These are phyloP conservation scores for Phytophthora foliorum DNA, from an alignment of 352 stramenopile genomes.

Conservation along the genomic window DNA sequence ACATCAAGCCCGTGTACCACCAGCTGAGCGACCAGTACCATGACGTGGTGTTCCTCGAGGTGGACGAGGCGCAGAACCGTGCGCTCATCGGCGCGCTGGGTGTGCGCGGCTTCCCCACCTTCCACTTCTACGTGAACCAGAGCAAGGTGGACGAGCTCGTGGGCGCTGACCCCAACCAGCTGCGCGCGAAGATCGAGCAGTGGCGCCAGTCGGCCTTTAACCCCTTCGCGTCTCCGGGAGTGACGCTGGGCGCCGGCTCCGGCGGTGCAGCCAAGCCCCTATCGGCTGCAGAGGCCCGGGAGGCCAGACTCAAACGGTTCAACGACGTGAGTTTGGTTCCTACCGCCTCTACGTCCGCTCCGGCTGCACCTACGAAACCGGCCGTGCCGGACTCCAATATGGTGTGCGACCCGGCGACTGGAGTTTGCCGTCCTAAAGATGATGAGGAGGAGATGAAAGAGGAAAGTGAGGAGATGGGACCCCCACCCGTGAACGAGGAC, in stretches of 20 bases:
- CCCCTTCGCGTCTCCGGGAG: slow-evolving; percentile 80
- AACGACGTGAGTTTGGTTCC: slow-evolving; percentile 73
- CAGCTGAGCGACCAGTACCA: slow-evolving; percentile 83
- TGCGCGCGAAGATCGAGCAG: slow-evolving; percentile 91
- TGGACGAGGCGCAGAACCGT: slow-evolving; percentile 87
- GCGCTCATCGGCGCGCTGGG: slow-evolving; percentile 83
- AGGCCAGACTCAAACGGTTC: slow-evolving; percentile 84
- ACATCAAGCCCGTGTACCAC: slow-evolving; percentile 89
- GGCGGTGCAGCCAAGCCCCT: slow-evolving; percentile 32
- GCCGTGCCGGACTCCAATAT: slow-evolving; percentile 52
- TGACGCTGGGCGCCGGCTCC: slow-evolving; percentile 62
- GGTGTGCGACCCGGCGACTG: slow-evolving; percentile 76
- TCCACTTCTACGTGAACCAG: slow-evolving; percentile 93
- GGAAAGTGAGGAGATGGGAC: slow-evolving; percentile 38
- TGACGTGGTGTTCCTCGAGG: slow-evolving; percentile 91
- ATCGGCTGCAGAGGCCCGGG: slow-evolving; percentile 67
- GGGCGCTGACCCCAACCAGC: slow-evolving; percentile 83
- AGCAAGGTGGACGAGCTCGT: slow-evolving; percentile 91
- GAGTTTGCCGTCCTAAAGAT: slow-evolving; percentile 55
- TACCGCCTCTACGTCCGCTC: slow-evolving; percentile 17
- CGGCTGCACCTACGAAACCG: slow-evolving; percentile 28
- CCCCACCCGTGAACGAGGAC: slow-evolving; percentile 73
- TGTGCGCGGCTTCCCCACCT: slow-evolving; percentile 91
- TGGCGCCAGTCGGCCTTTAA: slow-evolving; percentile 90
- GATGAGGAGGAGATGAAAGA: slow-evolving; percentile 48